phyloP scores from a whole-genome alignment of 1,139 yeast genomes.

The Lodderomyces beijingensis region DNA sequence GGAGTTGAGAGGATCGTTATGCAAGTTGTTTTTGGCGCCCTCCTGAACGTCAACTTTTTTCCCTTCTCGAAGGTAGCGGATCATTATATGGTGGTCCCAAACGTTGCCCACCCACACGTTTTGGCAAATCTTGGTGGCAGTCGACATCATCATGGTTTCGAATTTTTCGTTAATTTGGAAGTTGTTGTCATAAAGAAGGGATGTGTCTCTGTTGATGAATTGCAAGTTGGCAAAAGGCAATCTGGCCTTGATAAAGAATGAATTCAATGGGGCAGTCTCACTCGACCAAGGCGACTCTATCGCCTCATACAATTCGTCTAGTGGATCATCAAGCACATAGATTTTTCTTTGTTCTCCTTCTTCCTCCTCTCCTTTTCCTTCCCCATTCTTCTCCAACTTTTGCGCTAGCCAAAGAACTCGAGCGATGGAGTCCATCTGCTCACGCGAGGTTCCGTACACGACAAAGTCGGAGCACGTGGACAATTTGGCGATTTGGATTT shows the following conservation, averaged over 20 bases:
- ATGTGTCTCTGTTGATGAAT: conserved; percentile 5
- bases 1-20: conserved; percentile 41
- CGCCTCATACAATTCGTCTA: conserved; percentile 2
- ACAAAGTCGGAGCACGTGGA: conserved; percentile 67
- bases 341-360: conserved; percentile 13
- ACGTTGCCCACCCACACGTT: conserved; percentile 80
- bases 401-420: conserved; percentile 57
- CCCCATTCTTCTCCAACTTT: conserved; percentile 23
- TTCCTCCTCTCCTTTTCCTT: not conserved
- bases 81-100: conserved; percentile 42
- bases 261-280: conserved; percentile 5
- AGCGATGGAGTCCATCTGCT: conserved; percentile 40
- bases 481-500: conserved; percentile 69
- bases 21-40: conserved; percentile 24
- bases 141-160: conserved; percentile 79
- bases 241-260: conserved; percentile 8
- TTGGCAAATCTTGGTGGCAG: conserved; percentile 57
- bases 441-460: conserved; percentile 45
- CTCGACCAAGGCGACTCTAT: not conserved
- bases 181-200: conserved; percentile 59
- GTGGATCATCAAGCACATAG: conserved; percentile 13
- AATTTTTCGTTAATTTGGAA: conserved; percentile 70
- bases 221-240: conserved; percentile 6
- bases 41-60: not conserved
- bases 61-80: conserved; percentile 20